Evolutionary conservation across 345 rosid species (phyloP), one percentile per base, ranked within the genome.

Genomic region (Brassica juncea): DNA sequence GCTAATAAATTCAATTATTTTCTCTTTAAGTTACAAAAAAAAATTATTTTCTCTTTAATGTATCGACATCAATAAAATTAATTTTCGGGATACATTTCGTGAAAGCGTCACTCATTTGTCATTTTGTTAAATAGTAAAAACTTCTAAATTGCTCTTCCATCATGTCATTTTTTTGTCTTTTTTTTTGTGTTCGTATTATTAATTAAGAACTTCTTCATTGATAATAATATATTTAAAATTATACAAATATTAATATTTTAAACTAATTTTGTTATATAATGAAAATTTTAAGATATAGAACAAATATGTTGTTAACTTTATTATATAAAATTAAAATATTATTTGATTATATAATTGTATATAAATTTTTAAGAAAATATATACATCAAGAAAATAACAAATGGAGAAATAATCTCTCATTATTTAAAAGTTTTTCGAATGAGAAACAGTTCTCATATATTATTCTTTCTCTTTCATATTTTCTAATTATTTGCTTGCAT

Each of bases 1-100:
- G 77, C 69, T 42, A 30, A 5, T 16, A 58, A 10, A 19, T 23
- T 44, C 32, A 66, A 31, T 72, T 79, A 42, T 72, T 78, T 52
- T 57, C 28, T 55, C 61, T 55, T 54, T 54, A 7, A 9, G 19
- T 19, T 19, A 19, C 19, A 19, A 19, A 19, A 19, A 19, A 19
- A 19, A 19, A 19, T 19, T 19, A 66, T 34, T 47, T 47, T 54
- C 28, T 57, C 61, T 57, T 54, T 54, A 7, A 9, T 70, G 70
- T 21, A 32, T 76, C 25, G 5, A 19, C 32, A 59, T 59, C 79
- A 68, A 58, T 42, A 42, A 16, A 28, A 14, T 7, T 58, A n/a
- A 67, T 28, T 68, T 66, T 49, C 8, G 30, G 8, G 42, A 6
- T 6, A 37, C 25, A 35, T 25, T 9, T 32, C 42, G 42, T 37